A percentile compares a stretch with the other conserved stretches of the same genome.
Conservation (phyloP, 345 rosid species). For the Eucalyptus pauciflora region DNA sequence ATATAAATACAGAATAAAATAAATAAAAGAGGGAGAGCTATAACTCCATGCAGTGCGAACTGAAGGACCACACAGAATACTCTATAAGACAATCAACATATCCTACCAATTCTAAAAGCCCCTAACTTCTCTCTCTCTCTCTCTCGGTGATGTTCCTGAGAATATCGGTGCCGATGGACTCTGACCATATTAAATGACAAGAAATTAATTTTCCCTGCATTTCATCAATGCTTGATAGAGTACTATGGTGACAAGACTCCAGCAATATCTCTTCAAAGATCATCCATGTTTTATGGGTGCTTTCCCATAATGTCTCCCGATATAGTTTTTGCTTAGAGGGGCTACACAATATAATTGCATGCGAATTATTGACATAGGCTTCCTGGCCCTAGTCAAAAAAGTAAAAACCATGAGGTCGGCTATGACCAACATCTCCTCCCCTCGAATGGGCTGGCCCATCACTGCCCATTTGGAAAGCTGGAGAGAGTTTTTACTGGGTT, state of each 20-base stretch:
- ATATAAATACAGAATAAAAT: not conserved
- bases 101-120: not conserved
- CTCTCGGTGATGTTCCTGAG: not conserved
- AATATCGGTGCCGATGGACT: not conserved
- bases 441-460: not conserved
- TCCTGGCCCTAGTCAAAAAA: not conserved
- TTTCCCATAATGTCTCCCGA: not conserved
- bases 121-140: not conserved
- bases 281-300: not conserved
- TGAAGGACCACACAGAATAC: not conserved
- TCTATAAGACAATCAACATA: not conserved
- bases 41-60: not conserved
- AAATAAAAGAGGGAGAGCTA: not conserved
- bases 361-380: not conserved
- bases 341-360: not conserved
- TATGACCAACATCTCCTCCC: not conserved
- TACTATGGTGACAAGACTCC: not conserved
- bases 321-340: not conserved
- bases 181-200: not conserved
- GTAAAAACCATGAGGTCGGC: not conserved
- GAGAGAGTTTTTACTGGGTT: not conserved
- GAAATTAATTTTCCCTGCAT: not conserved
- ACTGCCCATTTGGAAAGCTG: not conserved
- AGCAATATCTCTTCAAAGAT: not conserved
- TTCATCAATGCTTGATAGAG: not conserved